phyloP scores from a whole-genome alignment of 805 yeast species.

The Cyberlindnera mycetangii region DNA sequence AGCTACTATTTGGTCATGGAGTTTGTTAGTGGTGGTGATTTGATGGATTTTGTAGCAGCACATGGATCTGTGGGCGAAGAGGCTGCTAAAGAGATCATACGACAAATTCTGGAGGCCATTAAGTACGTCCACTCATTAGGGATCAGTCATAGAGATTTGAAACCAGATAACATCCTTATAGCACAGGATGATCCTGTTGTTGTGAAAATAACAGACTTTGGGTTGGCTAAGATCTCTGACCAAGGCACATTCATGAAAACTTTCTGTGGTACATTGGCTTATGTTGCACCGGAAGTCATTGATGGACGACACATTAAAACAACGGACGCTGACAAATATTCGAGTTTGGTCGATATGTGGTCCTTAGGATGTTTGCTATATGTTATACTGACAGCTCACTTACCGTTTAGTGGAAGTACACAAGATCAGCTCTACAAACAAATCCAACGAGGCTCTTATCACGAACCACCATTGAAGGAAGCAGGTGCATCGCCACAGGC shows the following conservation, averaged over 20 bases:
- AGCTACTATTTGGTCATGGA: conserved; percentile 92
- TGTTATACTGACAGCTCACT: conserved; percentile 87
- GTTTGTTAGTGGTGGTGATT: conserved; percentile 92
- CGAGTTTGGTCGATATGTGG: conserved; percentile 95
- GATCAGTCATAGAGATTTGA: conserved; percentile 92
- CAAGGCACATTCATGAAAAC: conserved; percentile 87
- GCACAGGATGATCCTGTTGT: conserved; percentile 87
- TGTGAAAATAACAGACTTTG: conserved; percentile 95
- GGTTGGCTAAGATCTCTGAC: conserved; percentile 87
- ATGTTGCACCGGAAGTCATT: conserved; percentile 92
- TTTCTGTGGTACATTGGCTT: conserved; percentile 95
- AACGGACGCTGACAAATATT: conserved; percentile 45
- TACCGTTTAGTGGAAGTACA: conserved; percentile 92
- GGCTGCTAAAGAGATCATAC: conserved; percentile 81
- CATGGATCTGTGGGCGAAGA: conserved; percentile 91
- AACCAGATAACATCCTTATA: conserved; percentile 92
- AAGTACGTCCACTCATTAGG: conserved; percentile 85
- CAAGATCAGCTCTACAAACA: conserved; percentile 81
- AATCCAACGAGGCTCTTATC: conserved; percentile 75
- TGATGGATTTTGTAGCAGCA: conserved; percentile 95
- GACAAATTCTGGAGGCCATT: conserved; percentile 81
- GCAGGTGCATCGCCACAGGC: conserved; percentile 67
- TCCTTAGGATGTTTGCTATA: conserved; percentile 92
- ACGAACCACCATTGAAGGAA: conserved; percentile 68
- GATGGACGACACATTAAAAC: conserved; percentile 35